A percentile compares a stretch with the other conserved stretches of the same genome.
phyloP scores from a whole-genome alignment of 768 basidiomycete genomes.

The Kwoniella heveanensis region DNA sequence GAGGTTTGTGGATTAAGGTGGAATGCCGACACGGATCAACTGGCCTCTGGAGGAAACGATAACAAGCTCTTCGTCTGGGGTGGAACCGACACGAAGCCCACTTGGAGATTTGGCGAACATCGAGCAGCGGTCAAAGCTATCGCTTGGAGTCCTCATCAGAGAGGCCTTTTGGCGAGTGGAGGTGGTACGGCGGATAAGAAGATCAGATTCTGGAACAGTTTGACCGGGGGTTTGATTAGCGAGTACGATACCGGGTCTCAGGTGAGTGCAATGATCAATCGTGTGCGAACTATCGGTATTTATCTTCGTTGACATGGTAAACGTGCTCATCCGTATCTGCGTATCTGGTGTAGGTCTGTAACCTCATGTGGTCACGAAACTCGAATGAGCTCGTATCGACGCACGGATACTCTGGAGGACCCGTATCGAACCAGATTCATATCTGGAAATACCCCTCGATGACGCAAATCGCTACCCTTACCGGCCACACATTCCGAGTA shows the following conservation, averaged over 20 bases:
- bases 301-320: not conserved
- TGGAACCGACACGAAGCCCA: conserved; percentile 66
- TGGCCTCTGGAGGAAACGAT: conserved; percentile 96
- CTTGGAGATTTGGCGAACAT: conserved; percentile 96
- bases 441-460: conserved; percentile 86
- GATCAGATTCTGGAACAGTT: conserved; percentile 51
- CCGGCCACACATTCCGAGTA: conserved; percentile 92
- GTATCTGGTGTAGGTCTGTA: conserved; percentile 71
- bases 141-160: conserved; percentile 95
- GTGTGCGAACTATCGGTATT: too few relatives aligned
- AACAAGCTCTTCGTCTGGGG: conserved; percentile 99
- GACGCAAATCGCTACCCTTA: conserved; percentile 90
- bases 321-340: too few relatives aligned
- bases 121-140: conserved; percentile 96
- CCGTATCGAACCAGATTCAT: conserved; percentile 93
- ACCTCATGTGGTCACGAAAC: conserved; percentile 91
- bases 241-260: conserved; percentile 95
- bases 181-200: conserved; percentile 99
- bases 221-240: conserved; percentile 67
- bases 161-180: conserved; percentile 87
- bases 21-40: conserved; percentile 66
- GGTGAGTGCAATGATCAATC: conserved; percentile 66
- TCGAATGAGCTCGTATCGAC: conserved; percentile 98
- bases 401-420: conserved; percentile 91
- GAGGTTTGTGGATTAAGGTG: conserved; percentile 96